A percentile compares a stretch with the other conserved stretches of the same genome.
phyloP scores from a whole-genome alignment of 2,329 filamentous ascomycete species.

The Neonectria hederae region DNA sequence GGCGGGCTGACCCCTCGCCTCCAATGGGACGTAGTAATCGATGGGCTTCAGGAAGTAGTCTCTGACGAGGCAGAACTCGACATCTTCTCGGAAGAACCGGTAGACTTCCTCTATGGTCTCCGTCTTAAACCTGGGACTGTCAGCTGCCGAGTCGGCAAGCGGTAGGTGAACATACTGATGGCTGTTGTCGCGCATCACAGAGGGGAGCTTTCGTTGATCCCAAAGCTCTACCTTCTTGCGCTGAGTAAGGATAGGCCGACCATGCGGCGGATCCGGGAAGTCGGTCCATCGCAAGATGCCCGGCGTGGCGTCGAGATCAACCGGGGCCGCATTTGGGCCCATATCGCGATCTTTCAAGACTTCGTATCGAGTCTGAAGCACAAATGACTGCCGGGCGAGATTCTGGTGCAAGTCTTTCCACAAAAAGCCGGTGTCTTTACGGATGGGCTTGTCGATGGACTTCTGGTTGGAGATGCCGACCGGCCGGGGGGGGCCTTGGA shows the following conservation, averaged over 20 bases:
- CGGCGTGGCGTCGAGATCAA: constrained; percentile 53
- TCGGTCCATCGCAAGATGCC: constrained; percentile 68
- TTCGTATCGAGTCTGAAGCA: constrained; percentile 65
- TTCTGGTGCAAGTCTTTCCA: constrained; percentile 67
- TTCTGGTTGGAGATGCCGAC: constrained; percentile 56
- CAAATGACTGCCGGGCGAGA: constrained; percentile 65
- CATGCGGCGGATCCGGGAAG: constrained; percentile 65
- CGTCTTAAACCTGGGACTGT: constrained; percentile 55
- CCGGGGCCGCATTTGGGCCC: constrained; percentile 45
- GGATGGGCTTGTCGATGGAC: constrained; percentile 51
- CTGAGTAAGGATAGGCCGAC: constrained; percentile 58
- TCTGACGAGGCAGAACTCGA: constrained; percentile 63
- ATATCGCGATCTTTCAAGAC: constrained; percentile 60
- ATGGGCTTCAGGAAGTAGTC: constrained; percentile 54
- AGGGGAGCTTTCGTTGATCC: constrained; percentile 58
- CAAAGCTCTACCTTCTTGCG: constrained; percentile 67
- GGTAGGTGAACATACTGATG: constrained; percentile 54
- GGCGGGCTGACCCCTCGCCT: constrained; percentile 28
- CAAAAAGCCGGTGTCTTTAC: constrained; percentile 49
- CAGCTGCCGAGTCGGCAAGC: not conserved
- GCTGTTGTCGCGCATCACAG: constrained; percentile 61
- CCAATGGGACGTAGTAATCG: constrained; percentile 46
- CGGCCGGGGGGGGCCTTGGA: constrained; percentile 57
- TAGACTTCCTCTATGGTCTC: constrained; percentile 64
- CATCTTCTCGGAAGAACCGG: constrained; percentile 62